phyloP scores from a whole-genome alignment of 495 filamentous ascomycete genomes.

The Stereocaulon alpinum region DNA sequence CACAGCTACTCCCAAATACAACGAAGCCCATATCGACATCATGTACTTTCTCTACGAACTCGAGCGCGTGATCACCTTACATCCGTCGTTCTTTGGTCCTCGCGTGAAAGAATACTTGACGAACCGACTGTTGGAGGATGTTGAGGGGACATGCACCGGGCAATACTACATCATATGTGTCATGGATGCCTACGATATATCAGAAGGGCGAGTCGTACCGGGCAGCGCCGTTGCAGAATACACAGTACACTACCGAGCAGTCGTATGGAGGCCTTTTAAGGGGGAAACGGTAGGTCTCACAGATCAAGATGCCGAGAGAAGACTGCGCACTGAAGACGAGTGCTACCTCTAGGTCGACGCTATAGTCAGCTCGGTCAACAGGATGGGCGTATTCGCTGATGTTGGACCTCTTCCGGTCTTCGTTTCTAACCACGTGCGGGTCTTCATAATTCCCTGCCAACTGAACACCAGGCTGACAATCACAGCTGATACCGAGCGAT shows the following conservation, averaged over 20 bases:
- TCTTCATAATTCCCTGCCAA: conserved; percentile 17
- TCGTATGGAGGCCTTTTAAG: conserved; percentile 95
- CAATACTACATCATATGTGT: conserved; percentile 94
- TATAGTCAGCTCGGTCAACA: conserved; percentile 78
- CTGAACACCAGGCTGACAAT: background rate
- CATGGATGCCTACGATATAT: conserved; percentile 87
- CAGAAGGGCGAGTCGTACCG: conserved; percentile 82
- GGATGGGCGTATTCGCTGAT: conserved; percentile 84
- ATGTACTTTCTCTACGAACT: conserved; percentile 99
- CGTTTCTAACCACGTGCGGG: conserved; percentile 70
- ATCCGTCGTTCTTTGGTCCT: conserved; percentile 91
- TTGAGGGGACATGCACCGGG: conserved; percentile 87
- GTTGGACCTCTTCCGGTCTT: conserved; percentile 83
- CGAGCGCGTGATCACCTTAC: conserved; percentile 82
- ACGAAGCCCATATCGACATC: conserved; percentile 11
- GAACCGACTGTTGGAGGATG: conserved; percentile 74
- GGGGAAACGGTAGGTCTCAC: conserved; percentile 75
- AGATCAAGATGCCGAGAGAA: background rate
- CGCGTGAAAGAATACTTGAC: conserved; percentile 84
- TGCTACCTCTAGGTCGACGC: conserved; percentile 68
- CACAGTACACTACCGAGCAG: conserved; percentile 85
- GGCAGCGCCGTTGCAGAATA: conserved; percentile 86
- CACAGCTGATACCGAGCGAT: conserved; percentile 78
- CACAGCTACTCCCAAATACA: conserved; percentile 5
- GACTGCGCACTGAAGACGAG: conserved; percentile 1